These are phyloP conservation scores for Aechmea fasciata DNA, from an alignment of 176 grass and related monocot genomes.

Conservation along the genomic window DNA sequence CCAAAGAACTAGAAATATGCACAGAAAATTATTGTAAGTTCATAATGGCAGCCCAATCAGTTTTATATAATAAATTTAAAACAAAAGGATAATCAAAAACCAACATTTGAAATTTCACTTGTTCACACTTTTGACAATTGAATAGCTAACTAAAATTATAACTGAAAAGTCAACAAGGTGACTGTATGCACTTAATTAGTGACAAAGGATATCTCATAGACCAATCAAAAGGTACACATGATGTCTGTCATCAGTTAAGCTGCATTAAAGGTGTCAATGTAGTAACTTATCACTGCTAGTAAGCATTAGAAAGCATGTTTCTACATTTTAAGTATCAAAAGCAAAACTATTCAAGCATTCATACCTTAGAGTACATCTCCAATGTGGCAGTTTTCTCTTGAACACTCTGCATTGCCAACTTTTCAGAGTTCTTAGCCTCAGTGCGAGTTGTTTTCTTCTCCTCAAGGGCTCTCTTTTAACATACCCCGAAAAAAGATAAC, in stretches of 20 bases:
- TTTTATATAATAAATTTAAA: too few relatives aligned
- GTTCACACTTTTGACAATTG: too few relatives aligned
- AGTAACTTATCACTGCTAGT: not conserved
- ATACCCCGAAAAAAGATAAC: conserved; percentile 16
- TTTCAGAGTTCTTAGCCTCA: conserved; percentile 56
- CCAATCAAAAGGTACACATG: not conserved
- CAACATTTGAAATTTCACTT: too few relatives aligned
- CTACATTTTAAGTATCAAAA: not conserved
- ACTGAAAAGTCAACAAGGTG: too few relatives aligned
- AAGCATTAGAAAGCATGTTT: not conserved
- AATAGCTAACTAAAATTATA: too few relatives aligned
- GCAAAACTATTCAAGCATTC: not conserved
- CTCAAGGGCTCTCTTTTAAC: conserved; percentile 47
- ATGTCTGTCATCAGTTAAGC: not conserved
- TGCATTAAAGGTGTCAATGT: not conserved
- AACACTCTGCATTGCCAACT: conserved; percentile 41
- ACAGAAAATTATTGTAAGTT: too few relatives aligned
- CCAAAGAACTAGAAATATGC: too few relatives aligned
- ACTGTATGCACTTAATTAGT: too few relatives aligned
- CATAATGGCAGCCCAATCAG: too few relatives aligned
- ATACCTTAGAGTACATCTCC: conserved; percentile 69
- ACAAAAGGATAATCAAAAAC: too few relatives aligned
- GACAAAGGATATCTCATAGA: too few relatives aligned
- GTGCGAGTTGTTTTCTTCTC: conserved; percentile 54
- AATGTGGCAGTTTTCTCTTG: conserved; percentile 55